Evolutionary conservation across 805 yeast genomes (phyloP).

Genomic region (Jamesozyma hellenica): DNA sequence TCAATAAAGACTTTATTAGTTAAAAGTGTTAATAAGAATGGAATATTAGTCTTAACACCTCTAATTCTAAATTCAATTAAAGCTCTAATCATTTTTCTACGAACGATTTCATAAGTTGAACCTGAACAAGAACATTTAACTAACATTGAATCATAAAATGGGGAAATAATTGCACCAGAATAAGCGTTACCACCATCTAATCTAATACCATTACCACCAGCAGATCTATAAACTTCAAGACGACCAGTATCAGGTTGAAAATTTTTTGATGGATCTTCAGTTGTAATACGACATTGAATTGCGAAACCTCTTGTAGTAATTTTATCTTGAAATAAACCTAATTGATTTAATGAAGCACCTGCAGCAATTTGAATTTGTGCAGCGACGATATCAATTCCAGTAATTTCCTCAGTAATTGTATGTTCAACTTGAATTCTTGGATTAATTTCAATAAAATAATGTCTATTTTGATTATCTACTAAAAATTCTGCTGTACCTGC

Average conservation of each 20-base stretch:
- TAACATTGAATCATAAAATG: conserved; percentile 96
- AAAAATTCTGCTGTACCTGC: conserved; percentile 98
- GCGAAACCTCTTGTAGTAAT: conserved; percentile 96
- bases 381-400: conserved; percentile 95
- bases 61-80: conserved; percentile 95
- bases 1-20: conserved; percentile 79
- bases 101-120: conserved; percentile 88
- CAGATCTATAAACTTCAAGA: conserved; percentile 93
- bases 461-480: conserved; percentile 88
- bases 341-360: conserved; percentile 85
- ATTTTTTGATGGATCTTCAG: conserved; percentile 93
- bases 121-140: conserved; percentile 98
- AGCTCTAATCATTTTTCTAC: conserved; percentile 96
- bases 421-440: conserved; percentile 98
- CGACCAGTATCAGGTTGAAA: conserved; percentile 99
- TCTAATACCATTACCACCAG: conserved; percentile 99
- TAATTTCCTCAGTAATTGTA: conserved; percentile 96
- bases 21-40: conserved; percentile 82
- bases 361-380: conserved; percentile 99
- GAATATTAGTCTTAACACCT: conserved; percentile 98
- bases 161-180: conserved; percentile 92
- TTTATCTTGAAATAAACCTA: conserved; percentile 88
- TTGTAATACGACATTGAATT: conserved; percentile 97
- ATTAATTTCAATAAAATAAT: conserved; percentile 94
- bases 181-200: conserved; percentile 98